Evolutionary conservation across 2,329 filamentous ascomycete species (phyloP).

Genomic region (Calonectria crousiana): DNA sequence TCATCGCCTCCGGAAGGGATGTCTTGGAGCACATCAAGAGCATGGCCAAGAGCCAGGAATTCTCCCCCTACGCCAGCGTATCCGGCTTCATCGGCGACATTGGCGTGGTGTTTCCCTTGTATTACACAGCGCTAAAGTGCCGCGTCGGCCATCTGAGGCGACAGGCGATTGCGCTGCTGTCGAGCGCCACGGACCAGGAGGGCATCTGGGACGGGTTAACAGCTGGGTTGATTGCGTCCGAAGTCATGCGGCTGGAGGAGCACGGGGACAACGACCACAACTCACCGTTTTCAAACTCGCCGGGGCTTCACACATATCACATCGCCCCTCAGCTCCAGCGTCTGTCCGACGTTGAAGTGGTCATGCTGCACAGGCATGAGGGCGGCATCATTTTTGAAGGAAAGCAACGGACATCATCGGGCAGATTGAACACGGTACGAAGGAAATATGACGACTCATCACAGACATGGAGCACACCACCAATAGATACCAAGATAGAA

Average conservation of each 20-base stretch:
- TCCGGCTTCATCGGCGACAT: not conserved
- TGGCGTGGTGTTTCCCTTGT: not conserved
- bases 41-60: not conserved
- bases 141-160: not conserved
- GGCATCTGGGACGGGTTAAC: not conserved
- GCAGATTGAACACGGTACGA: not conserved
- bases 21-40: not conserved
- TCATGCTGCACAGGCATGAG: not conserved
- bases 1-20: not conserved
- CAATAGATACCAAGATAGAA: not conserved
- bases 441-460: not conserved
- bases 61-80: not conserved
- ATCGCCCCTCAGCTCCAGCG: not conserved
- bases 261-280: not conserved
- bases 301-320: not conserved
- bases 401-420: not conserved
- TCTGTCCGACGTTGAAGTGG: not conserved
- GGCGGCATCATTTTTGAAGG: not conserved
- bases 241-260: not conserved
- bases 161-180: not conserved
- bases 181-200: not conserved
- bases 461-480: not conserved
- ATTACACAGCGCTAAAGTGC: not conserved
- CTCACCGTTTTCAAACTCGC: not conserved
- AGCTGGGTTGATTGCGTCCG: not conserved